Percentiles rank a stretch among this genome's conserved stretches.
These are phyloP conservation scores for Sophora flavescens DNA, from an alignment of 306 rosid genomes.

Conservation along the genomic window DNA sequence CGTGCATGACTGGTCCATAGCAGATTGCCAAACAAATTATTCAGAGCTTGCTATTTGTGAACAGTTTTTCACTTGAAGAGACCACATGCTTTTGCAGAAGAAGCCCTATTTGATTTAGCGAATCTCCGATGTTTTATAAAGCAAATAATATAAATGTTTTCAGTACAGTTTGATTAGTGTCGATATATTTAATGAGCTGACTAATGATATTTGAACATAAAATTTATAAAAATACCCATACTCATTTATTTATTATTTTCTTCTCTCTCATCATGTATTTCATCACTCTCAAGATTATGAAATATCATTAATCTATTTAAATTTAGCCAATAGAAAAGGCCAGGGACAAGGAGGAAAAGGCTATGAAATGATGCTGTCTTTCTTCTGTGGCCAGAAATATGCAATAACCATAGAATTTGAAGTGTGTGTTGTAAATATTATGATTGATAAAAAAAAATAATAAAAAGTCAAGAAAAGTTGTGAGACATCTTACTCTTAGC, in stretches of 20 bases:
- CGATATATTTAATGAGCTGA: constrained; percentile 13
- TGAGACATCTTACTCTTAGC: constrained; percentile 56
- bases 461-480: constrained; percentile 38
- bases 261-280: too few species aligned
- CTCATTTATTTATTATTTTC: too few species aligned
- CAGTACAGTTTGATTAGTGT: neutral
- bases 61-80: neutral
- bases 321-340: constrained; percentile 48
- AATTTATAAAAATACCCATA: too few species aligned
- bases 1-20: constrained; percentile 30
- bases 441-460: constrained; percentile 43
- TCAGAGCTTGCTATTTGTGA: constrained; percentile 6
- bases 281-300: too few species aligned
- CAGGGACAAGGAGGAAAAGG: constrained; percentile 12
- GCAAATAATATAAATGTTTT: constrained; percentile 16
- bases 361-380: constrained; percentile 35
- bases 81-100: constrained; percentile 33
- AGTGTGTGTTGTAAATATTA: constrained; percentile 46
- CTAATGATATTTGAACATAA: too few species aligned
- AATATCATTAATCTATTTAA: too few species aligned
- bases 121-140: constrained; percentile 25
- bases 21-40: constrained; percentile 15
- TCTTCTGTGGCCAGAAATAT: constrained; percentile 38
- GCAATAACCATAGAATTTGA: constrained; percentile 33
- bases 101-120: constrained; percentile 38